Evolutionary conservation across 1,284 basidiomycete species (phyloP), one percentile per base, ranked within the genome.

Genomic region (Cystobasidium pallidum): DNA sequence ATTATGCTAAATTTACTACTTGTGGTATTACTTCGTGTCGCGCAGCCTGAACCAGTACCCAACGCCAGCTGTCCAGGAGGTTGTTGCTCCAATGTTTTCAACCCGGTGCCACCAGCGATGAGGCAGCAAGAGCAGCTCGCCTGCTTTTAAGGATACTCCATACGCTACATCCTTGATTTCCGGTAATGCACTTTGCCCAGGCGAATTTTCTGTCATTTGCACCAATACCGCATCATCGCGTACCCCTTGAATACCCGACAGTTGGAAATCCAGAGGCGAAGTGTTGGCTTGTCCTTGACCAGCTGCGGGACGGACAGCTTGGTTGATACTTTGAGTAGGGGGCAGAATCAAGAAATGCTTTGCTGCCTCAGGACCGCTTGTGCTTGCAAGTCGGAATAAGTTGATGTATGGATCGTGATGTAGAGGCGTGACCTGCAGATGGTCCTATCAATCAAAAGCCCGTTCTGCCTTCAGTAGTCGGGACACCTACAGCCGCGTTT

Each of bases 271-370:
- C 13, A 73, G n/a, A 0, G 64, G 63, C 28, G 72, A 73, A 7
- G 72, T 73, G 36, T 73, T 73, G n/a, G 34, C 26, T 32, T 57
- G 54, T 15, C 52, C 65, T 24, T 41, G 39, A 15, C 55, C 45
- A 26, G 36, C 41, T 30, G 57, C 43, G 6, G 67, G 67, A 21
- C 58, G 55, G 8, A 66, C 41, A 19, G 47, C 58, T 24, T 66
- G 30, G 13, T 57, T 66, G 21, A 67, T 41, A 21, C 15, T 17
- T 30, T 51, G 15, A 7, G 63, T 43, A 15, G 72, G 65, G 11
- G 72, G 72, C 8, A 73, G 63, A 24, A 66, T 67, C 13, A 73
- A 45, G 36, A 73, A 73, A 67, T 73, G 72, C 58, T 73, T 73
- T 3, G 54, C 45, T 28, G 72, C 58, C 8, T 49, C 3, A 54